Conservation (phyloP, 306 rosid genomes). For the Begonia masoniana region DNA sequence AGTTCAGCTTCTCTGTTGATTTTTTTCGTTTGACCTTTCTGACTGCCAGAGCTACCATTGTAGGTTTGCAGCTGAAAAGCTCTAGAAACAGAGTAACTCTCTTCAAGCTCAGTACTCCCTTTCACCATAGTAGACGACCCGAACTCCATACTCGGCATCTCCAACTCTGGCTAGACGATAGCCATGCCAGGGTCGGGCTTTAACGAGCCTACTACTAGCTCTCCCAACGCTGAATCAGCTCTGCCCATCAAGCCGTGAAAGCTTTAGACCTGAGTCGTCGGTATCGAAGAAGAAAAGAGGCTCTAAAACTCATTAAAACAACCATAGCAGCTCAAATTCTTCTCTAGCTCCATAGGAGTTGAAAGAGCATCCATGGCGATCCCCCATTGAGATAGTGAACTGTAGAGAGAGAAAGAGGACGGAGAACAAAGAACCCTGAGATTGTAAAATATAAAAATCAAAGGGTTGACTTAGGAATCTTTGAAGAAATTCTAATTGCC, state of each 20-base stretch:
- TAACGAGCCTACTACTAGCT: not conserved
- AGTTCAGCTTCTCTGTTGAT: constrained; percentile 15
- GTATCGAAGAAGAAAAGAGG: not conserved
- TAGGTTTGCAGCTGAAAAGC: not conserved
- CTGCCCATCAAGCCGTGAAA: not conserved
- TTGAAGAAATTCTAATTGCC: no score
- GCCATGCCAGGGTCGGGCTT: constrained; percentile 1
- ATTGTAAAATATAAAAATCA: no score
- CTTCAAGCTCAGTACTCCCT: not conserved
- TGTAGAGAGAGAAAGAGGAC: no score
- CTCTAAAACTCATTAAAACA: not conserved
- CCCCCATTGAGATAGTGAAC: no score
- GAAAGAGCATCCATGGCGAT: no score
- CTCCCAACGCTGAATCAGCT: not conserved
- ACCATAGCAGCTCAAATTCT: no score
- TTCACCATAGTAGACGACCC: not conserved
- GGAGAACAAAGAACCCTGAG: no score
- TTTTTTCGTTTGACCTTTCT: not conserved
- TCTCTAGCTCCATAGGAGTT: not conserved
- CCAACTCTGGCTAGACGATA: not conserved
- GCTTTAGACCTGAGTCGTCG: not conserved
- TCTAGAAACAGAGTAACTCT: not conserved
- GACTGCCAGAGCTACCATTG: not conserved
- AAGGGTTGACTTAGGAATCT: no score
- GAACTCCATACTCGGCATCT: not conserved